These are phyloP conservation scores for Beauveria rudraprayagi DNA, from an alignment of 2,329 filamentous ascomycete species.

Conservation along the genomic window DNA sequence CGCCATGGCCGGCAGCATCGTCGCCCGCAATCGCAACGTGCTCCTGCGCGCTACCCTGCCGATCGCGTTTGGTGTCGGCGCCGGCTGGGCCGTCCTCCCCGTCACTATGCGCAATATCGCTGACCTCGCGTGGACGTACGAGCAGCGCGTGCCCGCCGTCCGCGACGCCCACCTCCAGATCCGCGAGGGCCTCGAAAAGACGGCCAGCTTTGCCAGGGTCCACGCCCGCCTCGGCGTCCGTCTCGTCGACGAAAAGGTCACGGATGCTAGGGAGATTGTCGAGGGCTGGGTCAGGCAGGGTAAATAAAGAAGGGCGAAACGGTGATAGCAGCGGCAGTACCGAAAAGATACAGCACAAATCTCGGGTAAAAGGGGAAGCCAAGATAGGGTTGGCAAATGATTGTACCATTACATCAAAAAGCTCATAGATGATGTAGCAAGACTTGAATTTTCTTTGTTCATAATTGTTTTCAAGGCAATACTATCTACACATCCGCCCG, in stretches of 20 bases:
- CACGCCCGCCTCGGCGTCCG: constrained; percentile 63
- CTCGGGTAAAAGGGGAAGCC: not conserved
- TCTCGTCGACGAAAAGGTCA: constrained; percentile 75
- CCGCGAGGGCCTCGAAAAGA: constrained; percentile 59
- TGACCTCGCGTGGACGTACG: constrained; percentile 83
- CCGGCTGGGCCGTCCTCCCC: constrained; percentile 78
- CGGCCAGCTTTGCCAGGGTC: constrained; percentile 64
- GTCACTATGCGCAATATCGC: constrained; percentile 85
- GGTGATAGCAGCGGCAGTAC: not conserved
- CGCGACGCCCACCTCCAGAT: constrained; percentile 72
- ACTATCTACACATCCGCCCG: not conserved
- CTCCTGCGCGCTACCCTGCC: constrained; percentile 71
- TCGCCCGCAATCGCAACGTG: constrained; percentile 80
- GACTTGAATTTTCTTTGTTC: constrained; percentile 24
- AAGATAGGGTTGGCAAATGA: constrained; percentile 16
- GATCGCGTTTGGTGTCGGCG: constrained; percentile 69
- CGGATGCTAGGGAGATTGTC: constrained; percentile 63
- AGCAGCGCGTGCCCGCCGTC: constrained; percentile 77
- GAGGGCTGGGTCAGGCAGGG: constrained; percentile 92
- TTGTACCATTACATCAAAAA: constrained; percentile 26
- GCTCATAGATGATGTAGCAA: constrained; percentile 24
- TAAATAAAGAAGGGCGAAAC: constrained; percentile 42
- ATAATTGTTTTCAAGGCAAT: not conserved
- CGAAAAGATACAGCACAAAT: not conserved
- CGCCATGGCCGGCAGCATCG: constrained; percentile 89